Base-by-base conservation (phyloP, 176 grass and related monocot species). In the Carex littledalei region DNA sequence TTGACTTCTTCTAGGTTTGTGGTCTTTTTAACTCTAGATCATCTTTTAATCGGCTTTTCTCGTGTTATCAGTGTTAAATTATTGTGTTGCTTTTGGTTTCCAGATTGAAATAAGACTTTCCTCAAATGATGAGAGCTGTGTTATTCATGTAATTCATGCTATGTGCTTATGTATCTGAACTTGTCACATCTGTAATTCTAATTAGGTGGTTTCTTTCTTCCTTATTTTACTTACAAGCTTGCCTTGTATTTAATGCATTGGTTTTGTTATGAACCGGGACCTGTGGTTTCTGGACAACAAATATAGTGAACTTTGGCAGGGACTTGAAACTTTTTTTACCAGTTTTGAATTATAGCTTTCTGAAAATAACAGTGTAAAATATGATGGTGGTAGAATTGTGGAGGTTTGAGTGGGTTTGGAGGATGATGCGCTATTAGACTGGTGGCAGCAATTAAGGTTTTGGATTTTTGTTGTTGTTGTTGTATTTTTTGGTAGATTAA, bases 21-120 rank as follows among this genome's bases (percentile, higher is more conserved):
- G 64, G 74, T 86, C 71, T 10, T n/a, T n/a, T 52, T 84, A 60
- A 85, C 80, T 72, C 76, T 78, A 55, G 86, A 84, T 81, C 63
- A 86, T 75, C 29, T 92, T 74, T 75, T 60, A 78, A 81, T 90
- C 17, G 8, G 37, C 1, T 57, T 50, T 76, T 50, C 18, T 76
- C 47, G 0, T 58, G 29, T 59, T 22, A 54, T 20, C 20, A 47
- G 63, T 62, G 22, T 49, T 65, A 66, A 65, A 49, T 64, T 31
- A 83, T 9, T 41, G 45, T 45, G 81, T 11, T 63, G 17, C 7
- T 82, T 83, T 55, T 66, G 62, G 63, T 52, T 69, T 82, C 68
- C 21, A 83, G 45, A 53, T 83, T 17, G 45, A 66, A 52, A 67
- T 82, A 49, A 82, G 39, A 45, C n/a, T 47, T 72, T 31, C 65